Base-by-base conservation (phyloP, 495 filamentous ascomycete genomes). In the Tuber brumale region DNA sequence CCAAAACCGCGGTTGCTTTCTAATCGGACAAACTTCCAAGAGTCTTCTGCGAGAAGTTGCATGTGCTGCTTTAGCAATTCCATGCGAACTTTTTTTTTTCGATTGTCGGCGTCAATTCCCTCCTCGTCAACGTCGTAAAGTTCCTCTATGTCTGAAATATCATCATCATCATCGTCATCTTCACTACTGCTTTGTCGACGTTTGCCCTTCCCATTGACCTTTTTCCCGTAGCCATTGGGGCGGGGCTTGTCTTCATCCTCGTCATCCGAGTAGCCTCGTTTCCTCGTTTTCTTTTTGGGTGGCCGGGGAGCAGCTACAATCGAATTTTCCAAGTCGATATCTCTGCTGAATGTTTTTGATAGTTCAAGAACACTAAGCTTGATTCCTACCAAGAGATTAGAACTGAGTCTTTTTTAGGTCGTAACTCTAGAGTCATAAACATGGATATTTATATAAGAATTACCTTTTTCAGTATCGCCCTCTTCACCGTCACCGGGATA, bases 1-100 rank as follows among this genome's bases (percentile, higher is more conserved):
- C 90, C 87, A n/a, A 86, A 83, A 35, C 91, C 90, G 35, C 83
- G 82, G 39, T 82, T 84, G 35, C 87, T 87, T 77, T 86, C 87
- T 74, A 88, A 89, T 23, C 87, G 88, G 57, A 91, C 84, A 81
- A 97, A 94, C 27, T 87, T 85, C 78, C 89, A 89, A 0, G 89
- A 89, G 75, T 93, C 90, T 79, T 93, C 89, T 2, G 90, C 85
- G 14, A 99, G 89, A 23, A 96, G 85, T 37, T 88, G 84, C 23
- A 98, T 89, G 79, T 99, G 95, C 72, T 91, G 89, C 75, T 90
- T 87, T n/a, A 97, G 86, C 23, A 91, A 85, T 37, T 86, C 75
- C 61, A 87, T 82, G 61, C 86, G 83, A 46, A 86, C 83, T 80
- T 80, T 83, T 81, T 80, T 78, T 79, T 82, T 82, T 31, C 27